phyloP scores from a whole-genome alignment of 1,284 basidiomycete species.

The Pterulicium gracile region DNA sequence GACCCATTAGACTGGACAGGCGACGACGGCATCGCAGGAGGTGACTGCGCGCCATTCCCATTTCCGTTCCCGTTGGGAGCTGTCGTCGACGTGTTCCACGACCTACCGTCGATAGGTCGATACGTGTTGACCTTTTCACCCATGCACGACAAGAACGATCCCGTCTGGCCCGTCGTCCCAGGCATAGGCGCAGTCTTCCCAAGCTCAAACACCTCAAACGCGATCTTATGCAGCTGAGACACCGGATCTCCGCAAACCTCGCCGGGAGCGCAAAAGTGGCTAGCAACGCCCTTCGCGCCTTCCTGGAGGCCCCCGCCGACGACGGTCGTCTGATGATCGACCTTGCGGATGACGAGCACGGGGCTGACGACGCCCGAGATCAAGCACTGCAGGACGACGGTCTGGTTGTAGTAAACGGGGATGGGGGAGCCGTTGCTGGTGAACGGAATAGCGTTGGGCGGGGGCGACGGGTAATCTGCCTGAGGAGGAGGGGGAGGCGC shows the following conservation, averaged over 20 bases:
- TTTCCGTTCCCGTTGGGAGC: too few species aligned
- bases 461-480: constrained; percentile 80
- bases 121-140: constrained; percentile 85
- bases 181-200: constrained; percentile 57
- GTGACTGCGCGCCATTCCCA: constrained; percentile 41
- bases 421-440: constrained; percentile 70
- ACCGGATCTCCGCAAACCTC: constrained; percentile 91
- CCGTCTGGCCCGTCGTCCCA: constrained; percentile 62
- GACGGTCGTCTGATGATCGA: constrained; percentile 84
- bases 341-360: constrained; percentile 86
- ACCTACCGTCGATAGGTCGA: constrained; percentile 71
- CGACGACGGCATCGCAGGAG: constrained; percentile 56
- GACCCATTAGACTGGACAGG: constrained; percentile 55
- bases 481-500: constrained; percentile 69
- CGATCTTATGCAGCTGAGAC: constrained; percentile 91
- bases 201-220: constrained; percentile 78
- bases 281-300: constrained; percentile 72
- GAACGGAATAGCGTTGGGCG: constrained; percentile 79
- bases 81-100: constrained; percentile 55
- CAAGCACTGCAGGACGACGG: constrained; percentile 89
- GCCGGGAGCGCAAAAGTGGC: constrained; percentile 69
- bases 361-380: constrained; percentile 91
- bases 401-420: constrained; percentile 93
- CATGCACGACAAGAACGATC: constrained; percentile 78
- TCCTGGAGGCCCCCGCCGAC: constrained; percentile 81